Conservation (phyloP, 2,329 filamentous ascomycete species). For the Botrytis squamosa region DNA sequence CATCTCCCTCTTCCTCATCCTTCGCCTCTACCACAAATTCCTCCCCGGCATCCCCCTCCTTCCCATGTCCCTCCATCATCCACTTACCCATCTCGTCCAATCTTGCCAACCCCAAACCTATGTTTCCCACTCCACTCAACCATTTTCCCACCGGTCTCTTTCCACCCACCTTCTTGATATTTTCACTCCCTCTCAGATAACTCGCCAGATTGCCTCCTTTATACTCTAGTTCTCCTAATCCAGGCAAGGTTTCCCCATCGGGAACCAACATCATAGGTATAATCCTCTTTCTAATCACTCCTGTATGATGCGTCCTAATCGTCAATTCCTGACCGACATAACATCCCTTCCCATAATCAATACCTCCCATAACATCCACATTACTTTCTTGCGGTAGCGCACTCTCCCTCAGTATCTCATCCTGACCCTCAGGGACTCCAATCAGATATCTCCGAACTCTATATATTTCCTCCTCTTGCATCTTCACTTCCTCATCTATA, state of each 20-base stretch:
- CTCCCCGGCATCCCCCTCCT: slow-evolving; percentile 47
- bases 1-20: slow-evolving; percentile 38
- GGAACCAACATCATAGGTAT: slow-evolving; percentile 75
- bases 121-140: slow-evolving; percentile 74
- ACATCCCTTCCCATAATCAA: slow-evolving; percentile 95
- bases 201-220: slow-evolving; percentile 47
- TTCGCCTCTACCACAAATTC: slow-evolving; percentile 51
- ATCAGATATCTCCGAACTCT: slow-evolving; percentile 64
- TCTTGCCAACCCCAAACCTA: slow-evolving; percentile 83
- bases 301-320: slow-evolving; percentile 90
- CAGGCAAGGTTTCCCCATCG: slow-evolving; percentile 42
- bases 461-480: slow-evolving; percentile 7
- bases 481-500: slow-evolving; percentile 22
- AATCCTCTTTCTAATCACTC: slow-evolving; percentile 87
- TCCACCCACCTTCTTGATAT: slow-evolving; percentile 39
- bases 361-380: slow-evolving; percentile 78
- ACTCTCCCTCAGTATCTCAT: slow-evolving; percentile 68
- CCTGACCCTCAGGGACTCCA: slow-evolving; percentile 82
- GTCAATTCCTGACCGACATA: slow-evolving; percentile 97
- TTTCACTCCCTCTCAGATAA: slow-evolving; percentile 39
- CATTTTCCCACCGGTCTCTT: slow-evolving; percentile 77
- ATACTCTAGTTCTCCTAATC: slow-evolving; percentile 49
- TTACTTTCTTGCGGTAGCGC: slow-evolving; percentile 87
- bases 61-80: slow-evolving; percentile 64
- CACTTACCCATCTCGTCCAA: slow-evolving; percentile 89